Base-by-base conservation (phyloP, 169 alveolate species). In the Plasmodium billcollinsi region DNA sequence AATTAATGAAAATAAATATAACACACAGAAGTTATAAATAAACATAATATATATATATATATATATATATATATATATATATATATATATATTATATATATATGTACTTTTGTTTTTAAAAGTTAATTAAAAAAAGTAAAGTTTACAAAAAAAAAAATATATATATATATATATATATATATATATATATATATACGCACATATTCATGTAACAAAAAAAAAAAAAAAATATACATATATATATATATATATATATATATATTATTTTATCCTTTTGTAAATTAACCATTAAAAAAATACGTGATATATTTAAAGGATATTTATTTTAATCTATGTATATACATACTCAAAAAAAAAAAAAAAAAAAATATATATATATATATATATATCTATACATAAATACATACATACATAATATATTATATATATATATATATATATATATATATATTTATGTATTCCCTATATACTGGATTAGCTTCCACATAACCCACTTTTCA, bases 151-250 rank as follows among this genome's bases (percentile, higher is more conserved):
- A 56, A 56, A 56, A 5, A 21, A 56, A 15, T 12, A 12, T 15
- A 5, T 71, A n/a, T 47, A 59, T 47, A 39, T 49, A 49, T 72
- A 39, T 72, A 12, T 24, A 39, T 39, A 11, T 59, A 72, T 72
- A 50, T 9, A 62, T 62, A 26, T 24, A 26, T 62, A 61, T 21
- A 18, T 61, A 15, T 26, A 26, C 29, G 12, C 8, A 21, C 12
- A 62, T 26, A 26, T 62, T 12, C 63, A 12, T 62, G 47, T 62
- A 14, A 62, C 14, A 26, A 20, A 62, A 21, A 1, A 26, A 26
- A 26, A 26, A 26, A 26, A 24, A 24, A 24, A 24, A n/a, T n/a
- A n/a, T n/a, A n/a, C n/a, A n/a, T n/a, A n/a, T n/a, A n/a, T n/a
- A n/a, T n/a, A n/a, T n/a, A 62, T 5, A 39, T 5, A 39, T 39